phyloP scores from a whole-genome alignment of 208 protist genomes.

The Leishmania amazonensis region DNA sequence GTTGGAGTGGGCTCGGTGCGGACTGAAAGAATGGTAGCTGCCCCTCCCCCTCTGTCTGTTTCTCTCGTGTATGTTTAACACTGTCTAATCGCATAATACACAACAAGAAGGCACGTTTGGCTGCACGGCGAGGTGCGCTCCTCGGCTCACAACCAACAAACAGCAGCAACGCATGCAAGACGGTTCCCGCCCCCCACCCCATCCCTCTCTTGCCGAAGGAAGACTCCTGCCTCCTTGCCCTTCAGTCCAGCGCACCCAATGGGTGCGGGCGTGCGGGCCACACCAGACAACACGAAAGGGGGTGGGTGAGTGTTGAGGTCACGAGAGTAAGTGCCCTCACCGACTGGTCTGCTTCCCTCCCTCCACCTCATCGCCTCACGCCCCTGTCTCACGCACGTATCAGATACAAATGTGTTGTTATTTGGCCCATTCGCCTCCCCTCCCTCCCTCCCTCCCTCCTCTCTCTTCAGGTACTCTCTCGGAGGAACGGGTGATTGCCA shows the following conservation, averaged over 20 bases:
- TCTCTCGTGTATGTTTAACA: background rate
- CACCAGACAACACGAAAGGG: background rate
- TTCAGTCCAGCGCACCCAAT: background rate
- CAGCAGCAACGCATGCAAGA: background rate
- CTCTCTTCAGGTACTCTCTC: background rate
- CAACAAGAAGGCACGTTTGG: background rate
- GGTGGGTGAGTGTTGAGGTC: background rate
- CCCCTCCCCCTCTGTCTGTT: background rate
- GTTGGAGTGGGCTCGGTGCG: background rate
- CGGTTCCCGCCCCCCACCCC: too few species aligned
- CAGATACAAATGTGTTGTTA: background rate
- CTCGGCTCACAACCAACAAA: background rate
- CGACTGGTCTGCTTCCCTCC: background rate
- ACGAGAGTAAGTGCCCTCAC: background rate
- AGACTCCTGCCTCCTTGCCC: background rate
- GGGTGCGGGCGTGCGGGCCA: background rate
- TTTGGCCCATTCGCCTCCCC: background rate
- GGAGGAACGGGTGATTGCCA: background rate
- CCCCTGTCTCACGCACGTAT: background rate
- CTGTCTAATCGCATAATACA: background rate
- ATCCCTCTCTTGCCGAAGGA: background rate
- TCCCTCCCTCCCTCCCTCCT: background rate
- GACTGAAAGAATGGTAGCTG: background rate
- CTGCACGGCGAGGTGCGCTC: background rate
- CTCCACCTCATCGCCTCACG: background rate